Evolutionary conservation across 768 basidiomycete species (phyloP), one percentile per base, ranked within the genome.

Genomic region (Cyclocybe cylindracea): DNA sequence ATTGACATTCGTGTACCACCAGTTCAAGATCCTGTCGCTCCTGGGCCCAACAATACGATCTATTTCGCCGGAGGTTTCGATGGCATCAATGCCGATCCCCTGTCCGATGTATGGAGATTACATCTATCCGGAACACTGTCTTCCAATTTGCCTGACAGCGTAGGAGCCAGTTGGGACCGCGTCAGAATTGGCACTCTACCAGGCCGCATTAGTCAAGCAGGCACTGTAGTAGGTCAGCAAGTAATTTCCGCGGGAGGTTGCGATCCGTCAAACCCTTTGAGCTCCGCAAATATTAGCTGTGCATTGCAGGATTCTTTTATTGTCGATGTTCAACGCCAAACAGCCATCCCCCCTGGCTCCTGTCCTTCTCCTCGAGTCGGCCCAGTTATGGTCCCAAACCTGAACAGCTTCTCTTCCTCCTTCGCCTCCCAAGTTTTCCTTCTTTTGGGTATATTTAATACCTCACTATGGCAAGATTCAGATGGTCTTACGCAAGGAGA

Each of bases 21-120:
- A 39, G 66, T 74, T 44, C 70, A 73, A 54, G 79, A 79, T 61
- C 66, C 75, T 18, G 56, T 74, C 8, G 56, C 76, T 7, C 73
- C 77, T 13, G 77, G 77, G 10, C 85, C 84, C 37, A 88, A 85
- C 60, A 91, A 86, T 56, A 84, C 86, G 0, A 83, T 91, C 58
- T 90, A 82, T 67, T 72, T 91, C 59, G 77, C 80, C 7, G 91
- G 91, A n/a, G 91, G 91, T 7, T 78, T 75, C 24, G 71, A 87
- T 54, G 80, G 77, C 8, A 68, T 57, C 11, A 67, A 63, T 2
- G 57, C 69, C 32, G 74, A 68, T 52, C 69, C 80, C 34, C 68
- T 90, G 33, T 82, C 86, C 16, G 82, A 91, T 46, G 74, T 89
- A 14, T 93, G 89, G 88, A 76, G 78, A 57, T 69, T 93, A 39